Conservation (phyloP, 495 filamentous ascomycete species). For the Hypoxylon fuscum region DNA sequence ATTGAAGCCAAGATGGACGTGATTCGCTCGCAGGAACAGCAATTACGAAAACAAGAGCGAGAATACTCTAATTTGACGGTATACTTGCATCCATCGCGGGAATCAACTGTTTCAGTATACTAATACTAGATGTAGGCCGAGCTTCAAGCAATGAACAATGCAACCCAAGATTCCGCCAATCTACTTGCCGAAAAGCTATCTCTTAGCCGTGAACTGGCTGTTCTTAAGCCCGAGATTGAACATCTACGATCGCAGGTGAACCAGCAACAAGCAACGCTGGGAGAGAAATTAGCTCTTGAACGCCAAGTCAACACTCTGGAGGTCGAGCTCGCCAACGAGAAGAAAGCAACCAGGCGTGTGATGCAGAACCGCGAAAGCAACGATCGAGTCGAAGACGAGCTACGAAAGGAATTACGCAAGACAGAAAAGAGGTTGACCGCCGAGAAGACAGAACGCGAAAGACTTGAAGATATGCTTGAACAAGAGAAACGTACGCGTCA, state of each 20-base stretch:
- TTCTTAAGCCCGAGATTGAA: conserved; percentile 79
- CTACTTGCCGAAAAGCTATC: conserved; percentile 79
- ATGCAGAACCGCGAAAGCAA: conserved; percentile 60
- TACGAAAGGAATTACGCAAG: conserved; percentile 56
- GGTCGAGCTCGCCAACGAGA: conserved; percentile 82
- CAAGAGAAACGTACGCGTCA: conserved; percentile 40
- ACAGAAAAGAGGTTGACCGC: conserved; percentile 60
- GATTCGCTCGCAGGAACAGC: conserved; percentile 62
- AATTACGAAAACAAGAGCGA: conserved; percentile 64
- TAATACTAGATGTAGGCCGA: conserved; percentile 65
- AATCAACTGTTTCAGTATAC: background rate
- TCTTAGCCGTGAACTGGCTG: conserved; percentile 74
- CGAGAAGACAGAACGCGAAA: conserved; percentile 57
- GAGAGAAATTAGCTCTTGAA: conserved; percentile 79
- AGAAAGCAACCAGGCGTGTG: conserved; percentile 69
- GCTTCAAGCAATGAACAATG: conserved; percentile 66
- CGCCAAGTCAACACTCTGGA: conserved; percentile 77
- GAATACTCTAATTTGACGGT: conserved; percentile 78
- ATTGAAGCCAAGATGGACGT: conserved; percentile 66
- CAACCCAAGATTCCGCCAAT: conserved; percentile 72
- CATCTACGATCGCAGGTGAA: conserved; percentile 75
- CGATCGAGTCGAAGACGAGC: conserved; percentile 53
- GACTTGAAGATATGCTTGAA: conserved; percentile 49
- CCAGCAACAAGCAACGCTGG: conserved; percentile 69
- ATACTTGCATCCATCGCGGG: conserved; percentile 25